Evolutionary conservation across 2,329 filamentous ascomycete species (phyloP), one percentile per base, ranked within the genome.

Genomic region (Aspergillus vadensis): DNA sequence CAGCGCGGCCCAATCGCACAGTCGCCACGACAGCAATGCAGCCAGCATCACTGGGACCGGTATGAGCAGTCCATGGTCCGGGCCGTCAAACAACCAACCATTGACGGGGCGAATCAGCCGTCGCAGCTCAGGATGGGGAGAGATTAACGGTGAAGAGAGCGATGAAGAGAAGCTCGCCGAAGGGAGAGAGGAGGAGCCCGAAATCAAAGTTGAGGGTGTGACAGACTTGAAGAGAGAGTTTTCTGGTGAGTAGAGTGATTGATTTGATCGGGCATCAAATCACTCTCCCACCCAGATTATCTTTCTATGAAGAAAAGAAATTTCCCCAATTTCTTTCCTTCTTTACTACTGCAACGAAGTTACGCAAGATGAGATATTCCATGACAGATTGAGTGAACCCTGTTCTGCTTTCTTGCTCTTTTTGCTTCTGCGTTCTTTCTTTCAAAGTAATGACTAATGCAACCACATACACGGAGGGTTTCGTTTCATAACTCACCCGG

Each of bases 11-110:
- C 74, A 91, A 3, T 90, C 91, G 0, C 93, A 97, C 74, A 86
- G 85, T 2, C 85, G 91, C 63, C 89, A 91, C 53, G 92, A 96
- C 73, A 96, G 92, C 76, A 86, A 94, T 57, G 89, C 83, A 63
- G 90, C 91, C 25, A 94, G 90, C 74, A 88, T 92, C 12, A 63
- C 67, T 6, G 85, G 83, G 8, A 71, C 84, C n/a, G 73, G 75
- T 30, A 27, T 44, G 89, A 86, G 87, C 88, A 14, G 19, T 25
- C 50, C 17, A 76, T 92, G 39, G 84, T 84, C 38, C 43, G 58
- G 60, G 19, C 47, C 63, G 8, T 55, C 63, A 7, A 54, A 50
- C 23, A 52, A 48, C 27, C 73, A 79, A 44, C 64, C 74, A 7
- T 67, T 74, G 27, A 68, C 67, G 9, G 76, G 76, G 21, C 71